A percentile compares a stretch with the other conserved stretches of the same genome.
phyloP scores from a whole-genome alignment of 352 stramenopile species.

The Peronosclerospora sorghi region DNA sequence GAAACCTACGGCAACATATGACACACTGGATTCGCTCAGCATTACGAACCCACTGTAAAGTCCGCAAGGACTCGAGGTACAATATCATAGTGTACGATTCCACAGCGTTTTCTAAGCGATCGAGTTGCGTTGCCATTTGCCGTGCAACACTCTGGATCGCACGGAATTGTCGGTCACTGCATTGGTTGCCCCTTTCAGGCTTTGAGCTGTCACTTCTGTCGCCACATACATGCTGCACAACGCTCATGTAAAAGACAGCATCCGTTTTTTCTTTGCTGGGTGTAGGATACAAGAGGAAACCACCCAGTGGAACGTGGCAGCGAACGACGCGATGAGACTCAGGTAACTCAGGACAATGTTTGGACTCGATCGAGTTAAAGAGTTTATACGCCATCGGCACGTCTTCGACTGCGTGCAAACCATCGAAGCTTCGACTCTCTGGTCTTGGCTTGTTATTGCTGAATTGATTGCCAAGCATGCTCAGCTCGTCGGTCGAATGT shows the following conservation, averaged over 20 bases:
- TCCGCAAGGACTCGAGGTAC: slow-evolving; percentile 40
- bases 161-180: slow-evolving; percentile 50
- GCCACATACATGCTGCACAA: slow-evolving; percentile 12
- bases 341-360: slow-evolving; percentile 50
- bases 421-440: slow-evolving; percentile 1
- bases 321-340: slow-evolving; percentile 53
- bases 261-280: slow-evolving; percentile 45
- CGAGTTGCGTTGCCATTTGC: slow-evolving; percentile 43
- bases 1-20: slow-evolving; percentile 56
- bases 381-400: slow-evolving; percentile 58
- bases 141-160: slow-evolving; percentile 42
- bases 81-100: slow-evolving; percentile 53
- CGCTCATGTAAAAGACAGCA: slow-evolving; percentile 70
- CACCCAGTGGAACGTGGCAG: slow-evolving; percentile 42
- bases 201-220: slow-evolving; percentile 3
- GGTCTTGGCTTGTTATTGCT: slow-evolving; percentile 26
- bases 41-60: slow-evolving; percentile 49
- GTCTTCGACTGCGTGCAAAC: slow-evolving; percentile 12
- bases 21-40: slow-evolving; percentile 38
- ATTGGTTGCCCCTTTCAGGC: slow-evolving; percentile 9
- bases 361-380: slow-evolving; percentile 53
- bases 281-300: slow-evolving; percentile 61
- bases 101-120: slow-evolving; percentile 41
- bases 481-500: slow-evolving; percentile 36
- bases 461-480: slow-evolving; percentile 16